Evolutionary conservation across 257 asterid genomes (phyloP).

Genomic region (Primulina tabacum): DNA sequence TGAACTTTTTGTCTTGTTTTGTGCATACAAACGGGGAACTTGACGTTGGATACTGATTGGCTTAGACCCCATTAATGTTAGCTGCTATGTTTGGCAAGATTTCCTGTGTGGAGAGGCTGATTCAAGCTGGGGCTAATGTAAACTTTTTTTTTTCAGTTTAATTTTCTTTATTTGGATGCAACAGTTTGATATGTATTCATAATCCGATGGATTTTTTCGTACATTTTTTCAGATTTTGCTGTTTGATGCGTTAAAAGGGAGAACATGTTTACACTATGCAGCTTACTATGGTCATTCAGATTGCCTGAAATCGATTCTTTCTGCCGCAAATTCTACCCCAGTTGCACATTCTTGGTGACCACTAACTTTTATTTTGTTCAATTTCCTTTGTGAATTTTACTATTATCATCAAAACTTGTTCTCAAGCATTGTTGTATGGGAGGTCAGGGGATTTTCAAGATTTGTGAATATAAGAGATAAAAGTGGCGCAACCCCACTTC

Average conservation of each 20-base stretch:
- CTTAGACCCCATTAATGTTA: constrained; percentile 81
- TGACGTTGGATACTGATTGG: constrained; percentile 26
- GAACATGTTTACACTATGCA: constrained; percentile 85
- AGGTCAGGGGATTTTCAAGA: constrained; percentile 73
- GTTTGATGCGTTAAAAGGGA: constrained; percentile 66
- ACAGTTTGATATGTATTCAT: neutral
- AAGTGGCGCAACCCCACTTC: constrained; percentile 80
- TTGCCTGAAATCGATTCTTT: constrained; percentile 63
- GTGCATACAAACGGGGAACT: constrained; percentile 7
- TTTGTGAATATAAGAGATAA: constrained; percentile 75
- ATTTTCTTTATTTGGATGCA: neutral
- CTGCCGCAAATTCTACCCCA: constrained; percentile 57
- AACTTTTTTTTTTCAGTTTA: neutral
- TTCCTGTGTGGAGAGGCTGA: constrained; percentile 62
- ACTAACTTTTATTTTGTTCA: neutral
- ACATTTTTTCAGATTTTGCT: constrained; percentile 47
- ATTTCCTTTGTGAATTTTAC: neutral
- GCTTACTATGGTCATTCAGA: constrained; percentile 78
- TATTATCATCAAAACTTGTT: neutral
- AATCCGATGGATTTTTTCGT: constrained; percentile 11
- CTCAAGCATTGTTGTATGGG: constrained; percentile 27
- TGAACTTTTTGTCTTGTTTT: constrained; percentile 13
- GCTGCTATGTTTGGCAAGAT: constrained; percentile 77
- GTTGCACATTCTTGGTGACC: constrained; percentile 77
- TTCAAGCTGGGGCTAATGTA: constrained; percentile 84